Conservation (phyloP, 2,329 filamentous ascomycete genomes). For the Ambrosiella xylebori region DNA sequence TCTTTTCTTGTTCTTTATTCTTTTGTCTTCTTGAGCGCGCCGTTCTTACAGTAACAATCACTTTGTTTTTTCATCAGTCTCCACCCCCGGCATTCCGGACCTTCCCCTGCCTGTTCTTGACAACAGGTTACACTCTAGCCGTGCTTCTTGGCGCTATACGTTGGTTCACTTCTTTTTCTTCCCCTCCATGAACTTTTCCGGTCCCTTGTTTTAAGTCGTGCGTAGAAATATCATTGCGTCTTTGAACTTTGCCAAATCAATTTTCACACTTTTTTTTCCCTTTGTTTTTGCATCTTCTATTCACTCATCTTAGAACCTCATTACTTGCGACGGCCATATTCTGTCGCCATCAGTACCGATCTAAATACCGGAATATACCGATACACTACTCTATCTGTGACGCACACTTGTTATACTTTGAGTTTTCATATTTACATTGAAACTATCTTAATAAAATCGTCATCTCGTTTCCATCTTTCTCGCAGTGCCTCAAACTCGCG, state of each 20-base stretch:
- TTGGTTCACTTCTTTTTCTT: background rate
- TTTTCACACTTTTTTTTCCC: constrained; percentile 1
- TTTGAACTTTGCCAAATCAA: background rate
- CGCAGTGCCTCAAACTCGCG: background rate
- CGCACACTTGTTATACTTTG: background rate
- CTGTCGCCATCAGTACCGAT: background rate
- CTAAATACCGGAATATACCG: background rate
- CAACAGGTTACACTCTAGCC: background rate
- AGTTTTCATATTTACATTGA: background rate
- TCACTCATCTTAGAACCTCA: background rate
- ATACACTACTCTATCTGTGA: background rate
- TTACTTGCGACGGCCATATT: background rate
- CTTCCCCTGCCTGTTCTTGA: background rate
- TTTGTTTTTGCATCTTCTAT: constrained; percentile 1
- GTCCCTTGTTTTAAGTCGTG: background rate
- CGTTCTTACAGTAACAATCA: background rate
- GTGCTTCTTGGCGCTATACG: background rate
- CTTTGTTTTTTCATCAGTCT: background rate
- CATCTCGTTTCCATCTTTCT: background rate
- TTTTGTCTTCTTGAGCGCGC: background rate
- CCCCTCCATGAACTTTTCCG: background rate
- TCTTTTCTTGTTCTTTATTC: background rate
- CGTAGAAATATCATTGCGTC: constrained; percentile 2
- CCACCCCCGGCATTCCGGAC: background rate
- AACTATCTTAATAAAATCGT: background rate